A percentile compares a stretch with the other conserved stretches of the same genome.
Conservation (phyloP, 768 basidiomycete genomes). For the Lentinula lateritia region DNA sequence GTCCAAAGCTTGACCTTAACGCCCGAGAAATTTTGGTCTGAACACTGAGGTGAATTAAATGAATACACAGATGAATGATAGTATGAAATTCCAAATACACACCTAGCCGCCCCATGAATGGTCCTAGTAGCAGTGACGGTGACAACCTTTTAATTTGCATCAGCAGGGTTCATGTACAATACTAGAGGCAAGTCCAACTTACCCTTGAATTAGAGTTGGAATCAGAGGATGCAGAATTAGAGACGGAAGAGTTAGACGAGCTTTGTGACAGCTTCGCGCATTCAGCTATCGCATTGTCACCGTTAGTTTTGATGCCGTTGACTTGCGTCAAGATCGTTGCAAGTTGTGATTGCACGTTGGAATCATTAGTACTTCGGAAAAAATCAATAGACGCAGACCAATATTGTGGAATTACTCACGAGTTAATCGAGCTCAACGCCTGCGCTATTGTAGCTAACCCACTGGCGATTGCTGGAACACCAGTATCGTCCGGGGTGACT, state of each 20-base stretch:
- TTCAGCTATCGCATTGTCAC: not conserved
- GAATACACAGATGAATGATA: not conserved
- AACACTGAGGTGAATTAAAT: not conserved
- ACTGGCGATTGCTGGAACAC: slow-evolving; percentile 12
- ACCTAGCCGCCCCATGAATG: not conserved
- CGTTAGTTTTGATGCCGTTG: not conserved
- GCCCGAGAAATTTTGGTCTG: not conserved
- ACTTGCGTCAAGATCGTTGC: not conserved
- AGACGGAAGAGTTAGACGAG: not conserved
- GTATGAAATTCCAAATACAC: not conserved
- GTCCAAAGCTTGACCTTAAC: not conserved
- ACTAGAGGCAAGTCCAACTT: not conserved
- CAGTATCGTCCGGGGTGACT: slow-evolving; percentile 14
- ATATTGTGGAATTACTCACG: not conserved
- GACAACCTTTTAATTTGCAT: not conserved
- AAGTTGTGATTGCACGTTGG: not conserved
- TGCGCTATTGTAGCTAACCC: slow-evolving; percentile 15
- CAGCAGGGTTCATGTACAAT: not conserved
- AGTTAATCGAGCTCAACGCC: slow-evolving; percentile 7
- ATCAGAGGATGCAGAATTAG: not conserved
- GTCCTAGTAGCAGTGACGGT: not conserved
- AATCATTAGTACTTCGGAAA: not conserved
- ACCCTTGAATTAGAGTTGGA: not conserved
- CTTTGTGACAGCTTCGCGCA: not conserved
- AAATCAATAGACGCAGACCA: not conserved